phyloP scores from a whole-genome alignment of 2,329 filamentous ascomycete species.

The Nemania sp. region DNA sequence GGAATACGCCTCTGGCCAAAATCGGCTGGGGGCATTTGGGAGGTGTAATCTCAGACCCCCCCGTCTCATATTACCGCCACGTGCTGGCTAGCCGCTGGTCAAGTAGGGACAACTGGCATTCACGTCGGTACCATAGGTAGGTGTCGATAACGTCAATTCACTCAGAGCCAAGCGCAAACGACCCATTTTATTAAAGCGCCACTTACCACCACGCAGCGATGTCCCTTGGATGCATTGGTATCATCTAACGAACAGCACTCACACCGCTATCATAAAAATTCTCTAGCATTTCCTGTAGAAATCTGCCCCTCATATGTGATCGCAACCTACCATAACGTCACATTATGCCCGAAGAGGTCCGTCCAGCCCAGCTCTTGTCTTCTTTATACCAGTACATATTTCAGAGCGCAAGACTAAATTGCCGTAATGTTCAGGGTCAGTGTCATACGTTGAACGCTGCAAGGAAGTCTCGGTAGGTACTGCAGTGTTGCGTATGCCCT shows the following conservation, averaged over 20 bases:
- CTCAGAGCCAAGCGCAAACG: constrained; percentile 3
- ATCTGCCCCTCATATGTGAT: not conserved
- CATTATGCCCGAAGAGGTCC: not conserved
- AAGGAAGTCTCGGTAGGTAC: no score
- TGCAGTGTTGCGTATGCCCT: no score
- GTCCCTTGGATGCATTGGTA: not conserved
- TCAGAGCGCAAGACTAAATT: not conserved
- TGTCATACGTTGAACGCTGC: not conserved
- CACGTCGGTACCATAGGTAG: not conserved
- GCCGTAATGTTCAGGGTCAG: not conserved
- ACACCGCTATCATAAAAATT: not conserved
- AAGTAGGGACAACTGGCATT: not conserved
- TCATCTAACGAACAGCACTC: not conserved
- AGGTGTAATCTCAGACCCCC: not conserved
- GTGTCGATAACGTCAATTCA: constrained; percentile 6
- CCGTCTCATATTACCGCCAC: not conserved
- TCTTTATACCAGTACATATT: no score
- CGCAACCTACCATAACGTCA: not conserved
- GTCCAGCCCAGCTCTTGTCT: no score
- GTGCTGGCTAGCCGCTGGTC: not conserved
- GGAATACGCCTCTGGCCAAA: not conserved
- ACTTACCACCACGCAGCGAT: no score
- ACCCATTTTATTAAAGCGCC: not conserved
- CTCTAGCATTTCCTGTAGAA: not conserved
- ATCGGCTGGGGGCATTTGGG: not conserved